Conservation (phyloP, 495 filamentous ascomycete genomes). For the Sporormia fimetaria region DNA sequence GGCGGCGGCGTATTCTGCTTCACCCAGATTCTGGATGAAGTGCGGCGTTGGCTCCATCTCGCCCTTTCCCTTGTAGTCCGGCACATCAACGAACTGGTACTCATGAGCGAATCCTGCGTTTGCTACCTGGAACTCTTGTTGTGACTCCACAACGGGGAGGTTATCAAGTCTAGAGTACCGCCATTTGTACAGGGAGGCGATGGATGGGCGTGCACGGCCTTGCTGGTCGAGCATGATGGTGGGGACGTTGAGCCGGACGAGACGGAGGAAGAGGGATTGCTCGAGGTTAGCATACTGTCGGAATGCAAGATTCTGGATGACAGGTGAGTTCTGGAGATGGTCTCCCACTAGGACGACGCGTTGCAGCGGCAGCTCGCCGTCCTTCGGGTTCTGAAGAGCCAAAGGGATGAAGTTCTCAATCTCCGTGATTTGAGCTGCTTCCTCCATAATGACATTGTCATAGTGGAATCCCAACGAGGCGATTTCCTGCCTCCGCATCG, state of each 20-base stretch:
- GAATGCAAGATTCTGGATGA: slow-evolving; percentile 94
- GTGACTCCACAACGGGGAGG: slow-evolving; percentile 57
- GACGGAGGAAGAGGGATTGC: slow-evolving; percentile 83
- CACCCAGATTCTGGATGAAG: slow-evolving; percentile 93
- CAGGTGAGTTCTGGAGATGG: slow-evolving; percentile 91
- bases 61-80: slow-evolving; percentile 82
- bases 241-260: slow-evolving; percentile 83
- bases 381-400: slow-evolving; percentile 70
- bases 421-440: slow-evolving; percentile 96
- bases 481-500: slow-evolving; percentile 93
- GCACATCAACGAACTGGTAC: slow-evolving; percentile 94
- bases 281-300: slow-evolving; percentile 91
- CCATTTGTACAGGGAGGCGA: slow-evolving; percentile 89
- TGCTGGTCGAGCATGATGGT: slow-evolving; percentile 84
- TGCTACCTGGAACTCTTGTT: slow-evolving; percentile 61
- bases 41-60: slow-evolving; percentile 89
- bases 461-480: slow-evolving; percentile 87
- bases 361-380: slow-evolving; percentile 65
- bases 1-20: slow-evolving; percentile 93
- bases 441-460: slow-evolving; percentile 97
- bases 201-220: slow-evolving; percentile 73
- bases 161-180: slow-evolving; percentile 74
- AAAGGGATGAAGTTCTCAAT: slow-evolving; percentile 94
- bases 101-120: slow-evolving; percentile 91
- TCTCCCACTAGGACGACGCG: slow-evolving; percentile 88